phyloP scores from a whole-genome alignment of 306 rosid genomes.

The Cajanus cajan region DNA sequence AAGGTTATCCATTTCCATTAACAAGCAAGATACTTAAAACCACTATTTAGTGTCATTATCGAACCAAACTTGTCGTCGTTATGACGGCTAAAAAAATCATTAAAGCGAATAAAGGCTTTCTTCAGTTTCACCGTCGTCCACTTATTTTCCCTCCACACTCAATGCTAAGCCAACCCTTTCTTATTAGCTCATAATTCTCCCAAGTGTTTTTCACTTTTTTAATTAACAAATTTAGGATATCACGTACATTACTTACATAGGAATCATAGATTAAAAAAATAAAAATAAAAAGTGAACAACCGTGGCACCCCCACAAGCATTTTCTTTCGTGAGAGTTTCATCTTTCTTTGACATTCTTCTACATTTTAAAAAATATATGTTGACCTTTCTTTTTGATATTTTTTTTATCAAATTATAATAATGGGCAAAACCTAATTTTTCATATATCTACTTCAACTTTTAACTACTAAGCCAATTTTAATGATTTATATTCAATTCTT shows the following conservation, averaged over 20 bases:
- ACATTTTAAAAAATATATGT: background rate
- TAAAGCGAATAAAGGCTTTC: conserved; percentile 20
- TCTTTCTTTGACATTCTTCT: conserved; percentile 11
- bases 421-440: too few relatives aligned
- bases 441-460: too few relatives aligned
- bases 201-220: background rate
- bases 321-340: conserved; percentile 34
- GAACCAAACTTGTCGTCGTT: conserved; percentile 12
- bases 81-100: conserved; percentile 38
- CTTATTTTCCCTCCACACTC: conserved; percentile 25
- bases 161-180: background rate
- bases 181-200: background rate
- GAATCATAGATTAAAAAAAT: too few relatives aligned
- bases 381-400: too few relatives aligned
- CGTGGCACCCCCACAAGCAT: conserved; percentile 29
- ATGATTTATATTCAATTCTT: too few relatives aligned
- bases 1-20: conserved; percentile 59
- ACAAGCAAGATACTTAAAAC: conserved; percentile 18
- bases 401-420: too few relatives aligned
- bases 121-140: conserved; percentile 22
- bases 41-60: conserved; percentile 33
- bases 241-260: conserved; percentile 22
- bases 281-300: background rate
- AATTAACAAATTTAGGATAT: background rate
- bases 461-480: too few relatives aligned